These are phyloP conservation scores for Talaromyces trachyspermus DNA, from an alignment of 495 filamentous ascomycete genomes.

Conservation along the genomic window DNA sequence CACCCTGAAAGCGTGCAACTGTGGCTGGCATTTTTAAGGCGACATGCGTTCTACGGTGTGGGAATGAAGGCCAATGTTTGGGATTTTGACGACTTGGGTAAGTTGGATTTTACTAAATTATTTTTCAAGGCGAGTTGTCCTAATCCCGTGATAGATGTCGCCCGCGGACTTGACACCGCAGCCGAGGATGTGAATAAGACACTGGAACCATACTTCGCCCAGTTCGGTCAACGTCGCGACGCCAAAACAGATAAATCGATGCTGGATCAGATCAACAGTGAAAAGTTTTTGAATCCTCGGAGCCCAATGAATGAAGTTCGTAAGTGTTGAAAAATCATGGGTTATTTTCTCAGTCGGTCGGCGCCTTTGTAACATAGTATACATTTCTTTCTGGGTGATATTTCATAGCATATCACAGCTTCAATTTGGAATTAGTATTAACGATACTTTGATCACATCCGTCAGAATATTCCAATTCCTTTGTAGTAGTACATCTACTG, in stretches of 20 bases:
- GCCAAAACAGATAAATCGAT: slow-evolving; percentile 16
- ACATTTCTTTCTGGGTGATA: too few relatives aligned
- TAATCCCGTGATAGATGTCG: slow-evolving; percentile 56
- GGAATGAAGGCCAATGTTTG: slow-evolving; percentile 99
- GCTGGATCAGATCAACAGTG: slow-evolving; percentile 24
- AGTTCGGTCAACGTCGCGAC: slow-evolving; percentile 52
- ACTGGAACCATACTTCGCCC: slow-evolving; percentile 54
- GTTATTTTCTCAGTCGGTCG: background rate
- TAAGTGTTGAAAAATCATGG: slow-evolving; percentile 9
- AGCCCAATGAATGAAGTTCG: slow-evolving; percentile 20
- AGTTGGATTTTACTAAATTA: background rate
- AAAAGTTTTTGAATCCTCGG: slow-evolving; percentile 24
- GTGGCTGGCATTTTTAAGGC: slow-evolving; percentile 87
- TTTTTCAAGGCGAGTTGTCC: too few relatives aligned
- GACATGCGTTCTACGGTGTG: slow-evolving; percentile 86
- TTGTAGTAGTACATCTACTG: background rate
- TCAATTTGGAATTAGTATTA: background rate
- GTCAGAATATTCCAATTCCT: background rate
- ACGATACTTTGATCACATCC: background rate
- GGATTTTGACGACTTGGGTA: slow-evolving; percentile 71
- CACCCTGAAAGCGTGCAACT: slow-evolving; percentile 78
- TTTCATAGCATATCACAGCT: background rate
- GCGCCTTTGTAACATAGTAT: slow-evolving; percentile 2
- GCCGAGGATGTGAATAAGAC: slow-evolving; percentile 50
- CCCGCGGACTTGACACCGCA: slow-evolving; percentile 56